Conservation (phyloP, 2,329 filamentous ascomycete genomes). For the Aspergillus sp. region DNA sequence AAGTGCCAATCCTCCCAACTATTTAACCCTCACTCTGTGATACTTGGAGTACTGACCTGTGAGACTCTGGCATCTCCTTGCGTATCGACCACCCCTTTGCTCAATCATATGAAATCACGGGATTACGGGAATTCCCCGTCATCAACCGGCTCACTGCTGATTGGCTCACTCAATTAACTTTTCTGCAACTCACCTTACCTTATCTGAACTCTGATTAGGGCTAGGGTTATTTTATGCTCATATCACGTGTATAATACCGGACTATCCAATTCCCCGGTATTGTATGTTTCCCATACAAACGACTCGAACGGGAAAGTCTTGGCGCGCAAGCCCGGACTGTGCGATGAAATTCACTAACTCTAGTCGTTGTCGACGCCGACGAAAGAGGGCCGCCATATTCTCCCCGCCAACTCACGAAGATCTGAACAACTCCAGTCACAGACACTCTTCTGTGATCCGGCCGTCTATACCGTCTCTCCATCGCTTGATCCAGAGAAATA, state of each 20-base stretch:
- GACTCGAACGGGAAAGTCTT: conserved; percentile 22
- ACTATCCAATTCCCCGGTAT: conserved; percentile 15
- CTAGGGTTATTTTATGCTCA: conserved; percentile 16
- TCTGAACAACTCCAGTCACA: conserved; percentile 15
- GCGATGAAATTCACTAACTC: conserved; percentile 38
- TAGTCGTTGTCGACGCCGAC: conserved; percentile 25
- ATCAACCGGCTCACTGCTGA: too few relatives aligned
- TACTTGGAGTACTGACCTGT: too few relatives aligned
- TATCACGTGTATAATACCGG: conserved; percentile 27
- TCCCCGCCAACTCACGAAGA: conserved; percentile 9
- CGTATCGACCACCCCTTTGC: too few relatives aligned
- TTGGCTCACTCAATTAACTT: too few relatives aligned
- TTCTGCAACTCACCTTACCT: background rate
- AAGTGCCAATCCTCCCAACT: too few relatives aligned
- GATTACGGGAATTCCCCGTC: too few relatives aligned
- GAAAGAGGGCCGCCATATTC: conserved; percentile 5
- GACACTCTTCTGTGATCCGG: conserved; percentile 10
- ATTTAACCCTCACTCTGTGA: too few relatives aligned
- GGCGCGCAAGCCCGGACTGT: conserved; percentile 32
- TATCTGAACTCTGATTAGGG: conserved; percentile 5
- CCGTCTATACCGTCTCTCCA: conserved; percentile 7
- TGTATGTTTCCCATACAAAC: conserved; percentile 2
- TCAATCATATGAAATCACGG: too few relatives aligned
- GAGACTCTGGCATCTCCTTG: too few relatives aligned
- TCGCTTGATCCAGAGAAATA: conserved; percentile 14